Base-by-base conservation (phyloP, 2,329 filamentous ascomycete species). In the Cladobotryum protrusum region DNA sequence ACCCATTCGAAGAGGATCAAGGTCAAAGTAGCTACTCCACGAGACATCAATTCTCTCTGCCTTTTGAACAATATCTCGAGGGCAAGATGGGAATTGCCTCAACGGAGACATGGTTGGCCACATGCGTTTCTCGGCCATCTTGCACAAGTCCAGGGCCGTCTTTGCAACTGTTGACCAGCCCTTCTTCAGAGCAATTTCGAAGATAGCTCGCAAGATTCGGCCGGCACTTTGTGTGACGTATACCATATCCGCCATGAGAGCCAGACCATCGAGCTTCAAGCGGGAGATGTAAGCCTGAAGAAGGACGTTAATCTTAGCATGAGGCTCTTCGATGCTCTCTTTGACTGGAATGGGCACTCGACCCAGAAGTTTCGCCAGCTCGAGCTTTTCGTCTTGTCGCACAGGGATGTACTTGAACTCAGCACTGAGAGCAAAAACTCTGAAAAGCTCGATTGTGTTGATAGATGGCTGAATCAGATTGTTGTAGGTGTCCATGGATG, bases 331-430 rank as follows among this genome's bases (percentile, higher is more conserved):
- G 45, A 97, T 91, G 59, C 89, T 89, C 71, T 99, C 93, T 69
- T 99, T 99, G 59, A 99, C 90, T 4, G 93, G 93, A 49, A 99
- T 90, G 2, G 93, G 93, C 1, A 99, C 93, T 57, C 87, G 81
- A 9, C 86, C 86, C 18, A 99, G 77, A 32, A 99, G 76, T 67
- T 97, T 96, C 5, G 90, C 90, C 47, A 99, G 77, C 68, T 99
- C 93, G 32, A 99, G 76, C 73, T 97, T 97, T 74, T 99, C 93
- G 61, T 99, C 93, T 63, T 96, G 91, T 39, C 93, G 86, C 34
- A 99, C 92, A 2, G 93, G 93, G 39, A 99, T 99, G 67, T 95
- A 99, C 69, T 96, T 97, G 78, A 99, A 99, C 68, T 99, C 93
- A 49, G 95, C 89, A 63, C 93, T 97, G 34, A 97, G 79, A 12